These are phyloP conservation scores for Cymbopogon citratus DNA, from an alignment of 176 grass and related monocot species.

Conservation along the genomic window DNA sequence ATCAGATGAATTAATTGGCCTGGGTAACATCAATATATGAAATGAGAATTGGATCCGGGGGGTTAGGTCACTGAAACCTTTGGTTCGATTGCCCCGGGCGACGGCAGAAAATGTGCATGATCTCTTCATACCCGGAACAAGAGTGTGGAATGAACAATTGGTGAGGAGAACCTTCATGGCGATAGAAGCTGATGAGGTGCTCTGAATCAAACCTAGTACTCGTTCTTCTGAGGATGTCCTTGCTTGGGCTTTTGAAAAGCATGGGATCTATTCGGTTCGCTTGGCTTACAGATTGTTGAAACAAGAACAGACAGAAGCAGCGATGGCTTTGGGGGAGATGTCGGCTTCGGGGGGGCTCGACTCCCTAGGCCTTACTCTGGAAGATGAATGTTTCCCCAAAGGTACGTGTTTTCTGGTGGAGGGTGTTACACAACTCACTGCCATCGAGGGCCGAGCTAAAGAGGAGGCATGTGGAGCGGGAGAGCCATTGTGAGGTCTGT, in stretches of 20 bases:
- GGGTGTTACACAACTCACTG: not conserved
- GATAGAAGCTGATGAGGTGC: not conserved
- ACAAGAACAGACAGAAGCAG: too few species aligned
- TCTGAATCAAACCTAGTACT: not conserved
- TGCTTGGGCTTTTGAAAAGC: not conserved
- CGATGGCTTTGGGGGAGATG: too few species aligned
- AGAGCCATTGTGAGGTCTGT: not conserved
- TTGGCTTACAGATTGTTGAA: not conserved
- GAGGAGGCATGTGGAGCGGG: not conserved
- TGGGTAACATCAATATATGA: not conserved
- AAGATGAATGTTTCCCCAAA: not conserved
- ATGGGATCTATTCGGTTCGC: not conserved
- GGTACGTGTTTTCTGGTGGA: not conserved
- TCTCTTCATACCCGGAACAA: not conserved
- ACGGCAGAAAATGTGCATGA: not conserved
- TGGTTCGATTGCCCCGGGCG: fast-evolving
- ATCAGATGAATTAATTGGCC: not conserved
- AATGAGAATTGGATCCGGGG: not conserved
- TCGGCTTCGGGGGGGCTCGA: too few species aligned
- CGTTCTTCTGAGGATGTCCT: fast-evolving
- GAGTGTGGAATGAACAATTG: not conserved
- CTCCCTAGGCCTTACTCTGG: too few species aligned
- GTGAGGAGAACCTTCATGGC: not conserved
- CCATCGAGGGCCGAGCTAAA: not conserved
- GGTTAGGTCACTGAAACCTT: fast-evolving